These are phyloP conservation scores for Suaeda aralocaspica DNA, from an alignment of 148 eudicot species.

Conservation along the genomic window DNA sequence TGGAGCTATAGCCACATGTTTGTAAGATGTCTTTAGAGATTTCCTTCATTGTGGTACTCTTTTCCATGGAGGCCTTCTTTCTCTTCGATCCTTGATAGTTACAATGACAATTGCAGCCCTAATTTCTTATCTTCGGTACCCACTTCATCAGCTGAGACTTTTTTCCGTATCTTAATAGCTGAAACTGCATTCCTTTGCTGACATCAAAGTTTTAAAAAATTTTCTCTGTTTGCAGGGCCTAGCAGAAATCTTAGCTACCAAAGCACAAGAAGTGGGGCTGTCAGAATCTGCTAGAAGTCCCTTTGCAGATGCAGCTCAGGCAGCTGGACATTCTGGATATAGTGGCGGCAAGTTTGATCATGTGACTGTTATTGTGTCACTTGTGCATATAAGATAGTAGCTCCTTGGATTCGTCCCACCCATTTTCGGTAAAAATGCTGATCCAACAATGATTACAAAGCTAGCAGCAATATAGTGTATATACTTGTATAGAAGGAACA, in stretches of 20 bases:
- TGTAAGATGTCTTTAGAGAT: background rate
- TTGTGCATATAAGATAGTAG: slow-evolving; percentile 30
- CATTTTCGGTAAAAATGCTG: background rate
- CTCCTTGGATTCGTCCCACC: background rate
- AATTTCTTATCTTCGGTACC: too few species aligned
- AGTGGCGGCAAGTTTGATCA: slow-evolving; percentile 69
- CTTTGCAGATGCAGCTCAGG: slow-evolving; percentile 71
- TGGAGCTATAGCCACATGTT: too few species aligned
- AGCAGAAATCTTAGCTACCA: slow-evolving; percentile 53
- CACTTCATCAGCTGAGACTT: background rate
- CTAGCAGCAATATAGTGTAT: background rate
- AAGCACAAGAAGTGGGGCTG: slow-evolving; percentile 64
- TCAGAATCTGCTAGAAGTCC: slow-evolving; percentile 58
- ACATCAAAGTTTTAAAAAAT: background rate
- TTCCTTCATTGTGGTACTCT: background rate
- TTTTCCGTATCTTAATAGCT: background rate
- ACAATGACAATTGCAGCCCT: too few species aligned
- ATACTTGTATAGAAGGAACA: too few species aligned
- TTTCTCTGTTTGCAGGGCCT: slow-evolving; percentile 42
- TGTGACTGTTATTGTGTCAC: slow-evolving; percentile 63
- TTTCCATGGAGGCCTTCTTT: background rate
- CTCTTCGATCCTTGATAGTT: background rate
- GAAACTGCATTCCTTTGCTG: background rate
- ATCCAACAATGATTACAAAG: background rate
- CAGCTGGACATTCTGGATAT: slow-evolving; percentile 59